Base-by-base conservation (phyloP, 495 filamentous ascomycete species). In the Neurospora sp. region DNA sequence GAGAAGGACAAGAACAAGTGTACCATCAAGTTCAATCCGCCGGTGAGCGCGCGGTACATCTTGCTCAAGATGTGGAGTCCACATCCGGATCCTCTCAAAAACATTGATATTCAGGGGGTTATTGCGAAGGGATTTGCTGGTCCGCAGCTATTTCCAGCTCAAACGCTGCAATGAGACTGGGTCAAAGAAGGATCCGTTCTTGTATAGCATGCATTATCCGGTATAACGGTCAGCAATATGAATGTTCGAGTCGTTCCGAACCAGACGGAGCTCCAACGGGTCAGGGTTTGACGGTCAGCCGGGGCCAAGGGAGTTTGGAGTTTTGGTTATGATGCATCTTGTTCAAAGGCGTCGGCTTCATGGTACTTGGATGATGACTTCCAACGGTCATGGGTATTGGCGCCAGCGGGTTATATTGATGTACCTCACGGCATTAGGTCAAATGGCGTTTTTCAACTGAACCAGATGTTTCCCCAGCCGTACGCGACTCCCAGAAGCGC, bases 61-160 rank as follows among this genome's bases (percentile, higher is more conserved):
- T 78, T 97, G 49, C 84, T 97, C 75, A 96, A 96, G 84, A 87
- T 96, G 77, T 97, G 93, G 93, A 93, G 88, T 80, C 91, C 93
- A 9, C 84, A 85, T 62, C 85, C 86, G 23, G 83, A 85, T 54
- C 79, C 81, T 14, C 46, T 76, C 18, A 85, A 85, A 69, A 96
- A 96, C 76, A 95, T 97, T 73, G 91, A 97, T 80, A 93, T 97
- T 46, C 90, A 97, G 81, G 92, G 89, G 41, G 88, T 97, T 38
- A 86, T 93, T 75, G 90, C 88, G 3, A 89, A 92, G 77, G 94
- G 94, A 0, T 97, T 90, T 82, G 92, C 93, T 0, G 94, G 94
- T 40, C 91, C 92, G 39, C 54, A 87, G 93, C 72, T 96, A 88
- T 80, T 93, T 95, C 80, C 93, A 35, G 54, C 54, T 35, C 54